phyloP scores from a whole-genome alignment of 495 filamentous ascomycete species.

The Lepraria neglecta region DNA sequence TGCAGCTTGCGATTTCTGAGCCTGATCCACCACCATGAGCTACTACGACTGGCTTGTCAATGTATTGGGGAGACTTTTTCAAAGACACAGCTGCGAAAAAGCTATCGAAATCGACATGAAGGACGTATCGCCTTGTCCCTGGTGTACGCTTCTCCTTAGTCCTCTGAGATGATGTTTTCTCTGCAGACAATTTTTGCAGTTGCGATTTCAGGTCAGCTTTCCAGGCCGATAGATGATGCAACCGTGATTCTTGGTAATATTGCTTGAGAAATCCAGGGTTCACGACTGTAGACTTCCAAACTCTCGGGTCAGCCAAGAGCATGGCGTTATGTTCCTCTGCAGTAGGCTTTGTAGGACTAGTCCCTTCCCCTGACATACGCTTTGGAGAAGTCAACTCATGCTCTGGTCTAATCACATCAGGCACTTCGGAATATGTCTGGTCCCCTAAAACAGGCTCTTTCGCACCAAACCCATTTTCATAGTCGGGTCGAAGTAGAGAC shows the following conservation, averaged over 20 bases:
- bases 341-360: conserved; percentile 46
- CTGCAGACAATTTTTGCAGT: conserved; percentile 68
- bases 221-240: conserved; percentile 94
- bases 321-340: conserved; percentile 88
- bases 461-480: neutral
- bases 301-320: conserved; percentile 71
- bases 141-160: conserved; percentile 42
- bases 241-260: conserved; percentile 85
- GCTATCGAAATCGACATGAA: conserved; percentile 96
- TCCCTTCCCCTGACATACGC: conserved; percentile 25
- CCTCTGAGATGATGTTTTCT: conserved; percentile 54
- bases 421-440: neutral
- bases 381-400: neutral
- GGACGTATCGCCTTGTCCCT: conserved; percentile 70
- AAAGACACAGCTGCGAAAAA: conserved; percentile 95
- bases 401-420: neutral
- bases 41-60: conserved; percentile 79
- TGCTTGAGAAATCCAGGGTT: conserved; percentile 91
- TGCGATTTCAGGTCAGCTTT: conserved; percentile 87
- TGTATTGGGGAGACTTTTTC: conserved; percentile 64
- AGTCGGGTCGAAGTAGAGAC: neutral
- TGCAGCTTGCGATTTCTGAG: conserved; percentile 95
- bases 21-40: conserved; percentile 79
- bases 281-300: conserved; percentile 75
- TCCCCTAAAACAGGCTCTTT: neutral